phyloP scores from a whole-genome alignment of 225 moss, liverwort and hornwort genomes.

The Rhytidiadelphus loreus region DNA sequence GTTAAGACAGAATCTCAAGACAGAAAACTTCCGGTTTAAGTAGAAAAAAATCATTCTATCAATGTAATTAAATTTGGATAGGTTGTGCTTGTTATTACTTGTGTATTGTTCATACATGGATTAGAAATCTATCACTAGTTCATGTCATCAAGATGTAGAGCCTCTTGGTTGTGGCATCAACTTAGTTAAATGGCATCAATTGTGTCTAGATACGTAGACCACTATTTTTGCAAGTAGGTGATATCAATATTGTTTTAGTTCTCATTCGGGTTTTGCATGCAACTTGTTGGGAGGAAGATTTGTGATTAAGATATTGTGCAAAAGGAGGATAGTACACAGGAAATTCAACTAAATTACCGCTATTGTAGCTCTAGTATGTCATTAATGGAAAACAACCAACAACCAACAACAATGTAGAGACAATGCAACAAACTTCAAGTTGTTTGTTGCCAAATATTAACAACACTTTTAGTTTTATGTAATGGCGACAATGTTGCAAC shows the following conservation, averaged over 20 bases:
- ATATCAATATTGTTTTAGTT: neutral
- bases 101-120: neutral
- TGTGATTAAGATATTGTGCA: neutral
- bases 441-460: neutral
- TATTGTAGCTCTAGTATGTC: neutral
- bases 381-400: fast-evolving
- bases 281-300: neutral
- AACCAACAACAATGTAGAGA: neutral
- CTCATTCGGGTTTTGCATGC: neutral
- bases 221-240: neutral
- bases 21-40: fast-evolving
- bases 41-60: neutral
- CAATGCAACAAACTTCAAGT: neutral
- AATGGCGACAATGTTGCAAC: neutral
- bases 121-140: neutral
- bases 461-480: neutral
- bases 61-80: neutral
- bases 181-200: neutral
- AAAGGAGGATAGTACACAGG: too few relatives aligned
- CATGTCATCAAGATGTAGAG: neutral
- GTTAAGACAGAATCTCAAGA: too few relatives aligned
- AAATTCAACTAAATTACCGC: neutral
- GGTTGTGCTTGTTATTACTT: neutral
- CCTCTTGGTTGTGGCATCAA: neutral
- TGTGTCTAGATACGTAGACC: neutral